phyloP scores from a whole-genome alignment of 2,329 filamentous ascomycete genomes.

The Claviceps sp. region DNA sequence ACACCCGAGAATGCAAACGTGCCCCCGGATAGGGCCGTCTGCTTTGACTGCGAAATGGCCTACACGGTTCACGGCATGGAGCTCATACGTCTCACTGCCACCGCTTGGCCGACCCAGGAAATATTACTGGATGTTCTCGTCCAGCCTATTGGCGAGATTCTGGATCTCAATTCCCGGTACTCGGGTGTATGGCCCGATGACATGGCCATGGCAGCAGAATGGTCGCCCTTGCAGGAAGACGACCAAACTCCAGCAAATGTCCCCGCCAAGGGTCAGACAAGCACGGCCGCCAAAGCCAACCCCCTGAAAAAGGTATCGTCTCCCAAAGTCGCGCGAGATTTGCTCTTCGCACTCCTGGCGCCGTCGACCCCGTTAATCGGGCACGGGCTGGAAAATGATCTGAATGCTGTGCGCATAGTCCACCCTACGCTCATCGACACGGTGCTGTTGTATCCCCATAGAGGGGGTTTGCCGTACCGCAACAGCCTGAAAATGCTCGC shows the following conservation, averaged over 20 bases:
- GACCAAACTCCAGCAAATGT: too few species aligned
- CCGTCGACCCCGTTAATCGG: conserved; percentile 76
- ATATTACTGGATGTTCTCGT: conserved; percentile 75
- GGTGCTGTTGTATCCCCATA: conserved; percentile 69
- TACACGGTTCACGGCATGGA: conserved; percentile 85
- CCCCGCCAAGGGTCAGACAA: too few species aligned
- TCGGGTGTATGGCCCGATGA: conserved; percentile 76
- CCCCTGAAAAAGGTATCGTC: conserved; percentile 60
- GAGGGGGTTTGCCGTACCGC: conserved; percentile 60
- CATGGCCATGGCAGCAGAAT: conserved; percentile 53
- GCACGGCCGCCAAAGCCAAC: conserved; percentile 10
- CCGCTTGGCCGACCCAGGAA: conserved; percentile 69
- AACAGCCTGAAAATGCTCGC: conserved; percentile 66
- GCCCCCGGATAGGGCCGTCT: conserved; percentile 48
- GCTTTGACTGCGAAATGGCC: conserved; percentile 96
- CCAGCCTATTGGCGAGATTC: conserved; percentile 64
- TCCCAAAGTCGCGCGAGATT: conserved; percentile 57
- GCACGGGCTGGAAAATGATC: conserved; percentile 89
- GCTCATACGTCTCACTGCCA: conserved; percentile 76
- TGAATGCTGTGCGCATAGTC: conserved; percentile 72
- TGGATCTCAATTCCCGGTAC: conserved; percentile 86
- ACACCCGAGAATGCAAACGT: conserved; percentile 55
- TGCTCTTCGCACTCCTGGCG: conserved; percentile 64
- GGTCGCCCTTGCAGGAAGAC: conserved; percentile 15
- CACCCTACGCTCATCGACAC: conserved; percentile 82